Conservation (phyloP, 1,284 basidiomycete species). For the Trichosporon ovoides region DNA sequence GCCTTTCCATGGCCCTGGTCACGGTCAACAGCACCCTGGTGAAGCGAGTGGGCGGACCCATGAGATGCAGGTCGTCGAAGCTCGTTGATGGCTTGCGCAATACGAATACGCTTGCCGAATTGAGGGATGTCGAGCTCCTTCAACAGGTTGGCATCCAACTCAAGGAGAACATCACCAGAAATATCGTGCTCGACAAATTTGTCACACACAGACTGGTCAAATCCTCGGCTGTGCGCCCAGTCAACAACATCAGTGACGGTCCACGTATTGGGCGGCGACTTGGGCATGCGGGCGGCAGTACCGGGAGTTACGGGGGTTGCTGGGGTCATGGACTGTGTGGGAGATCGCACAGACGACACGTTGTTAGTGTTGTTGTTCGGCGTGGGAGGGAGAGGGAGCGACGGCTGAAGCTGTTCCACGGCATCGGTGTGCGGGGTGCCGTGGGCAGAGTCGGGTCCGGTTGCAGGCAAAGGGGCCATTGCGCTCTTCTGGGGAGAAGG, state of each 20-base stretch:
- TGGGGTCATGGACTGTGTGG: not conserved
- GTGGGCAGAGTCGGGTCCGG: not conserved
- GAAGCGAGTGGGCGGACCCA: constrained; percentile 30
- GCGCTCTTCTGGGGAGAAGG: not conserved
- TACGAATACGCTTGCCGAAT: constrained; percentile 89
- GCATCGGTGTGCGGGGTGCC: not conserved
- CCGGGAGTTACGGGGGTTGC: not conserved
- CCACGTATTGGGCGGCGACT: constrained; percentile 64
- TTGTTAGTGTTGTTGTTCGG: not conserved
- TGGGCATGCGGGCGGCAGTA: constrained; percentile 11
- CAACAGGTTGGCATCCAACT: constrained; percentile 84
- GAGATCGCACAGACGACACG: not conserved
- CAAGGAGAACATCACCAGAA: constrained; percentile 89
- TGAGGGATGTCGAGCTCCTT: constrained; percentile 95
- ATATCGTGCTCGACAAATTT: constrained; percentile 93
- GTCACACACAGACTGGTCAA: constrained; percentile 72
- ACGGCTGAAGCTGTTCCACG: constrained; percentile 2
- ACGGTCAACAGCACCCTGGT: not conserved
- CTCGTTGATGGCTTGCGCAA: constrained; percentile 90
- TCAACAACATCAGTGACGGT: constrained; percentile 80
- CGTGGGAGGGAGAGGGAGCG: not conserved
- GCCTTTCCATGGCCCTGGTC: not conserved
- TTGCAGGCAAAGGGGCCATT: not conserved
- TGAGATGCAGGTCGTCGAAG: constrained; percentile 65
- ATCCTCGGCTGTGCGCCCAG: constrained; percentile 79